Evolutionary conservation across 176 grass and related monocot species (phyloP).

Genomic region (Luzula sylvatica): DNA sequence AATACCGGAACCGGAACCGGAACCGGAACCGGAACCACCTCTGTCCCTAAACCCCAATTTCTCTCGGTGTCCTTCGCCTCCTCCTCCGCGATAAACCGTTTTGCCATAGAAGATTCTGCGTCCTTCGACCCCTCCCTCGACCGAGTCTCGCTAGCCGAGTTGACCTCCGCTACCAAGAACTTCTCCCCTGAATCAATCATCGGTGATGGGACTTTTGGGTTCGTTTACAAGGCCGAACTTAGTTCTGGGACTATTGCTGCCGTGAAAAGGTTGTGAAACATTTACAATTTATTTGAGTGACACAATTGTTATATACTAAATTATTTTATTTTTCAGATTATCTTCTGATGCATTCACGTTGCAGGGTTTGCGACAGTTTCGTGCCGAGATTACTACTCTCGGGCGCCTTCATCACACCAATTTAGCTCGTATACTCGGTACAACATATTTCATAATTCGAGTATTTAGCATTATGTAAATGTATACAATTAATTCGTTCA

Average conservation of each 20-base stretch:
- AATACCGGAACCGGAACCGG: neutral
- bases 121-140: conserved; percentile 33
- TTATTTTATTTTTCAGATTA: conserved; percentile 2
- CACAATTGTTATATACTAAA: too few species aligned
- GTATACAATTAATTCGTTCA: too few species aligned
- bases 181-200: conserved; percentile 75
- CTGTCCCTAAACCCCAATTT: neutral
- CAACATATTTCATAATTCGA: neutral
- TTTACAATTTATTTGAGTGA: too few species aligned
- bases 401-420: conserved; percentile 59
- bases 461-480: neutral
- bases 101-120: neutral
- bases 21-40: neutral
- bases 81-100: neutral
- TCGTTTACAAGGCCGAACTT: conserved; percentile 78
- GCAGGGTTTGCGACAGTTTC: conserved; percentile 70
- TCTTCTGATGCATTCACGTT: conserved; percentile 34
- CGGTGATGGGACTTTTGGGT: conserved; percentile 85
- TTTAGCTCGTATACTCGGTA: conserved; percentile 47
- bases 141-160: conserved; percentile 48
- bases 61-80: neutral
- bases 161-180: conserved; percentile 41
- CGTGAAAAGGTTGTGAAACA: conserved; percentile 31
- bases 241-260: conserved; percentile 34
- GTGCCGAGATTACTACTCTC: conserved; percentile 70